Base-by-base conservation (phyloP, 2,329 filamentous ascomycete species). In the Sclerotinia minor region DNA sequence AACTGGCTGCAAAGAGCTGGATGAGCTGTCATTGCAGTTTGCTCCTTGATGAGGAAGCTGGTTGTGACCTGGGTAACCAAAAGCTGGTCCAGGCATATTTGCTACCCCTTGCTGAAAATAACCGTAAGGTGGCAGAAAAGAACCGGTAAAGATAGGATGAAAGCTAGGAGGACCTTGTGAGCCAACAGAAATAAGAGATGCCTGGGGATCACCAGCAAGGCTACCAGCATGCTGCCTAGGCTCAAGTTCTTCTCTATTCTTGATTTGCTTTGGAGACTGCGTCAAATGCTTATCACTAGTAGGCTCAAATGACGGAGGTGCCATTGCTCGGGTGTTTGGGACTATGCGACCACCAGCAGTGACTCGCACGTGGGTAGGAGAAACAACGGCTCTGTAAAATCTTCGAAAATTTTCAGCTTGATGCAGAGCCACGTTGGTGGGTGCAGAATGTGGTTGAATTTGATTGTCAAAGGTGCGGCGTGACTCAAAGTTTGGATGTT, bases 311-410 rank as follows among this genome's bases (percentile, higher is more conserved):
- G 63, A 52, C 47, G 74, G 73, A 4, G 73, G 71, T 29, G 69
- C 73, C 44, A 69, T 61, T 57, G 71, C 82, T 54, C 86, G 82
- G 45, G 83, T 88, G 73, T 89, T 89, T 60, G 87, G 87, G 1
- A 90, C 87, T 72, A 90, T 89, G 49, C 86, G 82, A 53, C 87
- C 87, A 68, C 87, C 87, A 69, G 87, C 87, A 26, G 87, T 90
- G 61, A 90, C 87, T 21, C 87, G 84, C 70, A 89, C 83, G 76
- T 89, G 86, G 19, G 86, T 87, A 9, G 87, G 87, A 45, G 87
- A 90, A 5, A 86, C 83, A n/a, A 89, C 87, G 15, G 87, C 86
- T 75, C 87, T 87, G 78, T 87, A 89, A 75, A 90, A 90, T 64
- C 84, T 82, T 75, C 88, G 84, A 72, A 90, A 90, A n/a, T 87